Evolutionary conservation across 2,329 filamentous ascomycete species (phyloP), one percentile per base, ranked within the genome.

Genomic region (Aspergillus ibericus): DNA sequence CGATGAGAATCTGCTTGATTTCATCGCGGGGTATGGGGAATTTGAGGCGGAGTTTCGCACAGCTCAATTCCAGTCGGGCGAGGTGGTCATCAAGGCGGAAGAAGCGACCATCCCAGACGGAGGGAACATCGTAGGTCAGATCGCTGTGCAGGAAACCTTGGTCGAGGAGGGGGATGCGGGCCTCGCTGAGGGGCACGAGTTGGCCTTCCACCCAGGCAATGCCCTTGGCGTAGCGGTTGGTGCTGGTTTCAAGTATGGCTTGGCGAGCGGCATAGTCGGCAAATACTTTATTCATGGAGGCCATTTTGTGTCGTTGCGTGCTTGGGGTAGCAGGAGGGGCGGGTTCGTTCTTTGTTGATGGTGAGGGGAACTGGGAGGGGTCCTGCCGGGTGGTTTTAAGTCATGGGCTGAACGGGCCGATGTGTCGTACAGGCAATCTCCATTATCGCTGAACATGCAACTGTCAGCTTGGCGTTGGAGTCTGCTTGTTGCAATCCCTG

Each of bases 51-150:
- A 82, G 68, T 66, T 83, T 83, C 9, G 59, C 62, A 63, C 79
- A 81, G 64, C 75, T 78, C 0, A 63, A 61, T n/a, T 78, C 72
- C 0, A 83, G 68, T 4, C 81, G 77, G n/a, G 67, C 63, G 1
- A 82, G 62, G 59, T 82, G 81, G 56, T 82, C 79, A 38, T 82
- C 78, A 0, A 83, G 76, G 0, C 81, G 80, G 68, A 83, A 83
- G 65, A 80, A 81, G 3, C 77, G 78, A 0, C 80, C 79, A 48
- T 82, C 79, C 81, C 81, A 83, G 20, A 82, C 78, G 0, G 79
- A 66, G 0, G 79, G 78, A 0, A 83, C 81, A 53, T 83, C 81
- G 65, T 83, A 83, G 0, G 81, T 83, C 1, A 83, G 64, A 50
- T 83, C 81, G 67, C 80, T 77, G 74, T 27, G 50, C 10, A 53